A percentile compares a stretch with the other conserved stretches of the same genome.
These are phyloP conservation scores for Metschnikowia corniflorae DNA, from an alignment of 805 yeast genomes.

Conservation along the genomic window DNA sequence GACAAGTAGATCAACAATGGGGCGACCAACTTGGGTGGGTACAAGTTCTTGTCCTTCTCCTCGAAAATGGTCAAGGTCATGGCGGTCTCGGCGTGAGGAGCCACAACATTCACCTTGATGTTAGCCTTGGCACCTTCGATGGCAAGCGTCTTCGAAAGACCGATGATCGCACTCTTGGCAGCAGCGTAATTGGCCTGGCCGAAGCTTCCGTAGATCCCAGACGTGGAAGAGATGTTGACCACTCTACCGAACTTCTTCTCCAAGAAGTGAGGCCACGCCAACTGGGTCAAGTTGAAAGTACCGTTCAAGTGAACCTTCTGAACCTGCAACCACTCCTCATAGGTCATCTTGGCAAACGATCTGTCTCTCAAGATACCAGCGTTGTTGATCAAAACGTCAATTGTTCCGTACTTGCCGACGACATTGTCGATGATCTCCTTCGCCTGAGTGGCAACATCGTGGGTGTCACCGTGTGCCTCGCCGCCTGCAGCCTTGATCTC, in stretches of 20 bases:
- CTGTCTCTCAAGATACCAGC: slow-evolving; percentile 94
- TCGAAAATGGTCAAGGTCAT: slow-evolving; percentile 90
- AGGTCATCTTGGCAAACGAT: slow-evolving; percentile 80
- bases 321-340: slow-evolving; percentile 78
- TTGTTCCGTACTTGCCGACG: slow-evolving; percentile 68
- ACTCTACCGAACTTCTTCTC: slow-evolving; percentile 79
- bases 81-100: slow-evolving; percentile 97
- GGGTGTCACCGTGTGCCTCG: slow-evolving; percentile 76
- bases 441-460: slow-evolving; percentile 77
- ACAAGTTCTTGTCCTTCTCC: slow-evolving; percentile 74
- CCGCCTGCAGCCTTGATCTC: slow-evolving; percentile 74
- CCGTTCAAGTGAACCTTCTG: slow-evolving; percentile 79
- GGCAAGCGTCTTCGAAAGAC: slow-evolving; percentile 81
- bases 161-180: slow-evolving; percentile 86
- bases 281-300: slow-evolving; percentile 74
- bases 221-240: slow-evolving; percentile 88
- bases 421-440: slow-evolving; percentile 76
- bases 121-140: slow-evolving; percentile 81
- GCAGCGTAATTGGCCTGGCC: slow-evolving; percentile 97
- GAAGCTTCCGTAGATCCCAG: slow-evolving; percentile 96
- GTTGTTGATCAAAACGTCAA: slow-evolving; percentile 84
- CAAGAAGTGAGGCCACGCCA: slow-evolving; percentile 88
- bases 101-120: slow-evolving; percentile 77
- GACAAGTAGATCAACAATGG: slow-evolving; percentile 80
- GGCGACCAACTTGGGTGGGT: slow-evolving; percentile 85